These are phyloP conservation scores for Lactarius akahatsu DNA, from an alignment of 768 basidiomycete genomes.

Conservation along the genomic window DNA sequence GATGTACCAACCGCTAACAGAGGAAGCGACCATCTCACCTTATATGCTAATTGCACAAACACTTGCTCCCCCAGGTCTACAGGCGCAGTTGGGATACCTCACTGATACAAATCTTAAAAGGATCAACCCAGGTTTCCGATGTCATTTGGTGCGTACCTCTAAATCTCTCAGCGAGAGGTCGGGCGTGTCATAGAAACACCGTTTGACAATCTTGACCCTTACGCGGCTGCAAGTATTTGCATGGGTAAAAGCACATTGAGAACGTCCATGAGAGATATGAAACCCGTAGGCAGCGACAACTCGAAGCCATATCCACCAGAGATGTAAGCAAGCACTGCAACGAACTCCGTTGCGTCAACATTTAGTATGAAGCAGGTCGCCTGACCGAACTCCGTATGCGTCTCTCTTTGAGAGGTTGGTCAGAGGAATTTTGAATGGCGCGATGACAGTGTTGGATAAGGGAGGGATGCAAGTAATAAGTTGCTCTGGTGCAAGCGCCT, in stretches of 20 bases:
- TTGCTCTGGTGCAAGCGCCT: no score
- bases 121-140: background rate
- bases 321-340: background rate
- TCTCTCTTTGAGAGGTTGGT: background rate
- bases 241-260: background rate
- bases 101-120: background rate
- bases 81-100: background rate
- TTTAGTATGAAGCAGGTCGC: no score
- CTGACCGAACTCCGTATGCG: background rate
- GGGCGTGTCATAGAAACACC: background rate
- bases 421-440: background rate
- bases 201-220: background rate
- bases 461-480: no score
- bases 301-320: background rate
- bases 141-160: background rate
- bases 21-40: background rate
- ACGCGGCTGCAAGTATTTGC: background rate
- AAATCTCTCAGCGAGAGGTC: background rate
- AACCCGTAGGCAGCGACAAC: no score
- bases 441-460: no score
- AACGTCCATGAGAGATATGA: background rate
- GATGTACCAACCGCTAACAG: background rate
- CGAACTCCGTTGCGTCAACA: background rate
- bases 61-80: background rate
- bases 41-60: background rate